These are phyloP conservation scores for Solanum virginianum DNA, from an alignment of 257 asterid genomes.

Conservation along the genomic window DNA sequence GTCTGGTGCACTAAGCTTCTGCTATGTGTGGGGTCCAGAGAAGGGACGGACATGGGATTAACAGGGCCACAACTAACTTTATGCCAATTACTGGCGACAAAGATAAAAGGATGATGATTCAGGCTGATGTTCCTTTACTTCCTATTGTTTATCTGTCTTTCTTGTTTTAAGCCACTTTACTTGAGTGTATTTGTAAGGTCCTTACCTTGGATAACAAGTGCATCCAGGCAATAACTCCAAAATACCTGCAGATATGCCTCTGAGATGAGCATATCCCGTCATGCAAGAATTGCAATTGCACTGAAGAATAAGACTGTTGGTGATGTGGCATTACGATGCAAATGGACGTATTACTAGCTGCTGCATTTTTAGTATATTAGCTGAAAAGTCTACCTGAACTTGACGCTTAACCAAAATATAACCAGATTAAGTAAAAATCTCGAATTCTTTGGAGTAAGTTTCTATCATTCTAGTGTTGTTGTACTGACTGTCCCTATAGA, in stretches of 20 bases:
- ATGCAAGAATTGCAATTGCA: constrained; percentile 79
- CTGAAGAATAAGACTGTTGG: constrained; percentile 77
- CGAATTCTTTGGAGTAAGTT: not conserved
- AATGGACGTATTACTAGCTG: constrained; percentile 51
- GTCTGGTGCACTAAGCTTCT: not conserved
- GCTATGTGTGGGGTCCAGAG: not conserved
- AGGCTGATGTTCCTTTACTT: not conserved
- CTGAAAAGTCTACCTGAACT: not conserved
- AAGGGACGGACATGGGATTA: not conserved
- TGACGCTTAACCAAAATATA: not conserved
- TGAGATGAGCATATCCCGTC: constrained; percentile 59
- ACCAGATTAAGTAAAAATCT: not conserved
- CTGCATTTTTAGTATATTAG: not conserved
- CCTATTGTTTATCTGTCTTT: not conserved
- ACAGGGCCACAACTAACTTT: no score
- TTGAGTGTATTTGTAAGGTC: not conserved
- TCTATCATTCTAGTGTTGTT: not conserved
- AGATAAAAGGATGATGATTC: not conserved
- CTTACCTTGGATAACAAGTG: not conserved
- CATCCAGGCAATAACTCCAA: not conserved
- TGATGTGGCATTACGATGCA: constrained; percentile 90
- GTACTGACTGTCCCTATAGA: constrained; percentile 30
- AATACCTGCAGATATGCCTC: constrained; percentile 52
- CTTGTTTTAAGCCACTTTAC: not conserved
- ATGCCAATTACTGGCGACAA: no score